These are phyloP conservation scores for Apiotrichum porosum DNA, from an alignment of 1,284 basidiomycete genomes.

Conservation along the genomic window DNA sequence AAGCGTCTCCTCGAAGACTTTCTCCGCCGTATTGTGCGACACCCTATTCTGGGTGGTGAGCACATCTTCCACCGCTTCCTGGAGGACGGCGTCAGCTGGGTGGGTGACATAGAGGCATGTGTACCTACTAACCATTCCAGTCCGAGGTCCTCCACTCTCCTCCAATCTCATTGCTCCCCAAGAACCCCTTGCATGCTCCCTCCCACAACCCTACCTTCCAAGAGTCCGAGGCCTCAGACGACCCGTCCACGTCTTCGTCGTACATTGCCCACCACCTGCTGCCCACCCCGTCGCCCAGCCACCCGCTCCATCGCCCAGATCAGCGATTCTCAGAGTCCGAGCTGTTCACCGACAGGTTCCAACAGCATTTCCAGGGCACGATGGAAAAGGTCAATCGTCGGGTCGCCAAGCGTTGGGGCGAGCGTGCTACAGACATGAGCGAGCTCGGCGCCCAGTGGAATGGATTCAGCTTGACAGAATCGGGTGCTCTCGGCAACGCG, in stretches of 20 bases:
- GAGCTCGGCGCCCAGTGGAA: slow-evolving; percentile 95
- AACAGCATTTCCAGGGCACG: slow-evolving; percentile 78
- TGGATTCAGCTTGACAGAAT: slow-evolving; percentile 78
- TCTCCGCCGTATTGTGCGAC: slow-evolving; percentile 78
- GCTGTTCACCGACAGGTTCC: slow-evolving; percentile 93
- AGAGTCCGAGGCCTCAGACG: slow-evolving; percentile 30
- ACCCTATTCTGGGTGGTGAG: slow-evolving; percentile 90
- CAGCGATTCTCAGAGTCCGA: slow-evolving; percentile 95
- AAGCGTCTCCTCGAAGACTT: slow-evolving; percentile 96
- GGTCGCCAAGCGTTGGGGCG: slow-evolving; percentile 89
- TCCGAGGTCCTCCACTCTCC: slow-evolving; percentile 86
- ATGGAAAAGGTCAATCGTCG: slow-evolving; percentile 96
- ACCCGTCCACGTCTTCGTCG: slow-evolving; percentile 22
- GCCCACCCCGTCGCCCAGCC: slow-evolving; percentile 79
- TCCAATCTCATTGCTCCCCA: slow-evolving; percentile 82
- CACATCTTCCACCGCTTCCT: slow-evolving; percentile 93
- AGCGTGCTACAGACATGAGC: slow-evolving; percentile 82
- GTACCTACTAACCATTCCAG: slow-evolving; percentile 49
- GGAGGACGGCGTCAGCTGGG: slow-evolving; percentile 94
- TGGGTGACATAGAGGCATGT: slow-evolving; percentile 35
- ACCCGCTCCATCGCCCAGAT: slow-evolving; percentile 80
- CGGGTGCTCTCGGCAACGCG: slow-evolving; percentile 37
- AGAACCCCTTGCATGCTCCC: slow-evolving; percentile 92
- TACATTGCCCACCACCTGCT: slow-evolving; percentile 54
- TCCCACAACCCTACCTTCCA: slow-evolving; percentile 79